Evolutionary conservation across 257 asterid species (phyloP), one percentile per base, ranked within the genome.

Genomic region (Solanum chmielewskii): DNA sequence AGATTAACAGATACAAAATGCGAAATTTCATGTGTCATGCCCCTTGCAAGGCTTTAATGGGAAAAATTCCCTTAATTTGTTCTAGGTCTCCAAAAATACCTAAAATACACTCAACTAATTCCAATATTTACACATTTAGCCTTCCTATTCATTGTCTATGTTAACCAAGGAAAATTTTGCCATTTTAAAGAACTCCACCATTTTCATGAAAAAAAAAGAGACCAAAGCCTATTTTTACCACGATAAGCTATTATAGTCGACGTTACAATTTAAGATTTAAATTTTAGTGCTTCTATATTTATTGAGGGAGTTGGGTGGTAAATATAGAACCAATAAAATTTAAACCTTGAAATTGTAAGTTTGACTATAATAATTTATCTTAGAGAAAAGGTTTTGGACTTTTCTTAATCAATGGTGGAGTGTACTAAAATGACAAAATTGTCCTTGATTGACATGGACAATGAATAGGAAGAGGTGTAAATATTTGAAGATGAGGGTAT

Each of bases 1-100:
- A 6, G 1, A 3, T 52, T 16, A 9, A 52, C 10, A 16, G 21
- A 2, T 1, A 1, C 21, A 49, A 49, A 20, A 7, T 0, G 3
- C 1, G 59, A 0, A 15, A 49, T 49, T 49, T 7, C 9, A 49
- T 15, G 59, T 0, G 21, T 21, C 62, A 52, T 52, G 0, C 4
- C 1, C 62, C 60, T 52, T 52, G 1, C 9, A 52, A 52, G 23
- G 62, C 62, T 52, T 0, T 16, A 9, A 52, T 9, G 10, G 1
- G 6, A 47, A 52, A 52, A 52, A 16, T 52, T 52, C 10, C 20
- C 10, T 16, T 52, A 6, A 1, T 16, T 52, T 52, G 23, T 52
- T 1, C 60, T 37, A 52, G 1, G 10, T 52, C 60, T 52, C 60
- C 60, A 52, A 1, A 49, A 49, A 6, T 49, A 16, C 9, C 23